Conservation (phyloP, 73 alveolate species). For the Tetrahymena malaccensis region DNA sequence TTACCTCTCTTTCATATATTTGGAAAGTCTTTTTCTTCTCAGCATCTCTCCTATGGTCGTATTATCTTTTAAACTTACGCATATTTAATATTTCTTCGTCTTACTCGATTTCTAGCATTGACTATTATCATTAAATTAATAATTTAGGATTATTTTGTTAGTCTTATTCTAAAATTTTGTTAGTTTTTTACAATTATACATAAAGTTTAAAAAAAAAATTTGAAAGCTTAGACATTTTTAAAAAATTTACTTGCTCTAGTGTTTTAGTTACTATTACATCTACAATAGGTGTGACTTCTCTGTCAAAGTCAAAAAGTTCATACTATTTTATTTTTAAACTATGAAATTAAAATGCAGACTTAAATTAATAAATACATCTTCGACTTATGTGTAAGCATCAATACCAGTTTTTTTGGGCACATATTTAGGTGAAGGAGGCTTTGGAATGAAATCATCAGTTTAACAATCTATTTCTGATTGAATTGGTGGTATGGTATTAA, state of each 20-base stretch:
- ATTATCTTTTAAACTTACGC: slow-evolving; percentile 74
- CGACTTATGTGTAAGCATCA: slow-evolving; percentile 92
- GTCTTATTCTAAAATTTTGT: too few species aligned
- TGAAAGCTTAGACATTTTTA: not conserved
- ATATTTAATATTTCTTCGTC: slow-evolving; percentile 87
- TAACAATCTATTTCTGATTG: slow-evolving; percentile 65
- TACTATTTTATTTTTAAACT: slow-evolving; percentile 14
- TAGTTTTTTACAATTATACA: too few species aligned
- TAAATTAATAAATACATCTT: slow-evolving; percentile 38
- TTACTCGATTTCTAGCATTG: slow-evolving; percentile 83
- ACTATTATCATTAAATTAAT: not conserved
- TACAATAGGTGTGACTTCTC: slow-evolving; percentile 93
- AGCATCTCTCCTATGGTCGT: slow-evolving; percentile 64
- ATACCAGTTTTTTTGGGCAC: slow-evolving; percentile 96
- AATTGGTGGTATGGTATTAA: slow-evolving; percentile 44
- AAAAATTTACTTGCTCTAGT: slow-evolving; percentile 76
- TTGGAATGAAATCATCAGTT: slow-evolving; percentile 85
- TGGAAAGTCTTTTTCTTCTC: slow-evolving; percentile 73
- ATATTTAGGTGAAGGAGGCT: slow-evolving; percentile 90
- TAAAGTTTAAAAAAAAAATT: too few species aligned
- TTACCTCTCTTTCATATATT: slow-evolving; percentile 59
- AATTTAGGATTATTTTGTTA: too few species aligned
- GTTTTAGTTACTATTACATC: slow-evolving; percentile 89
- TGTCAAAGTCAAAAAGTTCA: slow-evolving; percentile 90
- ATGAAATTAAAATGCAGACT: not conserved